Evolutionary conservation across 768 basidiomycete genomes (phyloP).

Genomic region (Tricholoma furcatifolium): DNA sequence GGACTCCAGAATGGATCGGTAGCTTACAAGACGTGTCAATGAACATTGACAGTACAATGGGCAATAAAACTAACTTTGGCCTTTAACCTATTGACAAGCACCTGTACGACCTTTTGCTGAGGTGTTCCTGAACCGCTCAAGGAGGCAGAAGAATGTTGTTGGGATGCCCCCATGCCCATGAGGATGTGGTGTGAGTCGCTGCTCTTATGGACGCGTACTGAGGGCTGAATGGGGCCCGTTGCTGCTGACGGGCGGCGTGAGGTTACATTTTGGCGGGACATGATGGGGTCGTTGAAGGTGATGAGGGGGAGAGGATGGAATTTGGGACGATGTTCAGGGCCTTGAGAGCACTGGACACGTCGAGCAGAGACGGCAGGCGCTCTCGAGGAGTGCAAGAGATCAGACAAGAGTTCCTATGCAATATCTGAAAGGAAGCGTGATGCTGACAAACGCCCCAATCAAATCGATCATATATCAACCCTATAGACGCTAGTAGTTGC

Average conservation of each 20-base stretch:
- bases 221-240: constrained; percentile 33
- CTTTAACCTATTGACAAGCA: constrained; percentile 77
- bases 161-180: constrained; percentile 16
- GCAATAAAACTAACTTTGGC: constrained; percentile 56
- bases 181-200: constrained; percentile 58
- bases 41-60: constrained; percentile 4
- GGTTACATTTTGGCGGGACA: constrained; percentile 37
- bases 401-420: constrained; percentile 13
- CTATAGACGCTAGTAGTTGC: too few relatives aligned
- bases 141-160: constrained; percentile 33
- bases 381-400: constrained; percentile 21
- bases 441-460: constrained; percentile 23
- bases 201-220: constrained; percentile 39
- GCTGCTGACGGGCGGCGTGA: constrained; percentile 62
- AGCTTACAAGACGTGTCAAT: constrained; percentile 47
- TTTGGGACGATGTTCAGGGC: not conserved
- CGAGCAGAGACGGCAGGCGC: constrained; percentile 8
- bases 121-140: constrained; percentile 47
- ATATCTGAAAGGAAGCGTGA: constrained; percentile 20
- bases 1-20: constrained; percentile 79
- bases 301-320: constrained; percentile 1
- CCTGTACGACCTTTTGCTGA: constrained; percentile 81
- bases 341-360: constrained; percentile 13
- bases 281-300: constrained; percentile 7
- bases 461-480: constrained; percentile 4